Conservation (phyloP, 192 early-diverging fungal genomes). For the Linderina pennispora region DNA sequence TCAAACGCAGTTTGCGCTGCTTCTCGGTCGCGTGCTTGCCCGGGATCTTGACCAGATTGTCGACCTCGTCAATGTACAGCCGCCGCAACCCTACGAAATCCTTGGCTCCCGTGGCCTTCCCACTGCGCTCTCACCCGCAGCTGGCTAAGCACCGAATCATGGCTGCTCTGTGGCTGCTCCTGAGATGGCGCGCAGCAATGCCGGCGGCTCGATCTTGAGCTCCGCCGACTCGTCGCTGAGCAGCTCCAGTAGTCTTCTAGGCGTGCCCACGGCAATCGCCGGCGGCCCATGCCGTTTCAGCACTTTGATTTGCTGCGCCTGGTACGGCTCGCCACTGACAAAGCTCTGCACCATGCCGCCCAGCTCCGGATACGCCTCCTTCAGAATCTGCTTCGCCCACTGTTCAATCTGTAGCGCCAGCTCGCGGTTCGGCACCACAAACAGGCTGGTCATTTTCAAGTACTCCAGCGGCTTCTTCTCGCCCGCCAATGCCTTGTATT, state of each 20-base stretch:
- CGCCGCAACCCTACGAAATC: slow-evolving; percentile 14
- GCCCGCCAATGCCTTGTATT: slow-evolving; percentile 1
- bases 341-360: slow-evolving; percentile 16
- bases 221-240: not conserved
- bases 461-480: not conserved
- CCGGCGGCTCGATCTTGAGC: not conserved
- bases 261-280: slow-evolving; percentile 19
- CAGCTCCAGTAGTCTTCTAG: slow-evolving; percentile 11
- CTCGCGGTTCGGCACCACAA: slow-evolving; percentile 36
- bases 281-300: slow-evolving; percentile 29
- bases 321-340: slow-evolving; percentile 19
- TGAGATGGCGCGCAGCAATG: slow-evolving; percentile 1
- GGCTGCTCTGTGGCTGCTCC: not conserved
- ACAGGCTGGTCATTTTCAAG: slow-evolving; percentile 3
- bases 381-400: slow-evolving; percentile 12
- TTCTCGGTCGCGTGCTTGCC: slow-evolving; percentile 8
- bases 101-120: too few species aligned
- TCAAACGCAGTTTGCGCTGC: slow-evolving; percentile 6
- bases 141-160: too few species aligned
- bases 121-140: too few species aligned
- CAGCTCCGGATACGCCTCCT: slow-evolving; percentile 7
- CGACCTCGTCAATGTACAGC: slow-evolving; percentile 40
- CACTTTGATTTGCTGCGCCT: slow-evolving; percentile 2
- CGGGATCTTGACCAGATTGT: slow-evolving; percentile 26
- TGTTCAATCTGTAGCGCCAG: slow-evolving; percentile 33